Conservation (phyloP, 2,329 filamentous ascomycete species). For the Cladosporium sphaerospermum region DNA sequence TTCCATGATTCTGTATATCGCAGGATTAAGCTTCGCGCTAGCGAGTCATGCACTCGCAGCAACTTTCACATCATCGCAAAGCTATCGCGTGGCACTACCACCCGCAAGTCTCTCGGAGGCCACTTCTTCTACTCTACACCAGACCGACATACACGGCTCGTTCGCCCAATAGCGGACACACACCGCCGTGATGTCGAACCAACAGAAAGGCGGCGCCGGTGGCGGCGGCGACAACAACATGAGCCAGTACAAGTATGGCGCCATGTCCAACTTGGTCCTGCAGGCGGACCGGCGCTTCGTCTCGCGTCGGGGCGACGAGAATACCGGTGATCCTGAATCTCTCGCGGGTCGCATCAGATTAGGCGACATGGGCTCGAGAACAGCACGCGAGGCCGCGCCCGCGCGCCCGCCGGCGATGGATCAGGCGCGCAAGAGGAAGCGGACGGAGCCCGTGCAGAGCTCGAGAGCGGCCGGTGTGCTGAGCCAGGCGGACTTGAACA, state of each 20-base stretch:
- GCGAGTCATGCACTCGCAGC: not conserved
- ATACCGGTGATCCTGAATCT: slow-evolving; percentile 94
- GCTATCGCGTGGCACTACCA: slow-evolving; percentile 6
- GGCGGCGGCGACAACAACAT: slow-evolving; percentile 27
- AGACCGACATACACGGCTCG: slow-evolving; percentile 10
- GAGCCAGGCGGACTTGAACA: slow-evolving; percentile 74
- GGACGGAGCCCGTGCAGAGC: slow-evolving; percentile 60
- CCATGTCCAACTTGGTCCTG: slow-evolving; percentile 98
- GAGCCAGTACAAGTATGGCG: slow-evolving; percentile 35
- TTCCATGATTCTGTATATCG: too few relatives aligned
- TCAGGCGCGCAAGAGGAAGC: slow-evolving; percentile 77
- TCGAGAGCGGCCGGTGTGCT: slow-evolving; percentile 70
- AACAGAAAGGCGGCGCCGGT: slow-evolving; percentile 11
- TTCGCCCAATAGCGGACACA: slow-evolving; percentile 3
- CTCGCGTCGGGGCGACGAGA: slow-evolving; percentile 85
- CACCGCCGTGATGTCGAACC: slow-evolving; percentile 11
- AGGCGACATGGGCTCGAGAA: slow-evolving; percentile 85
- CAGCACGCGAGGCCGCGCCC: slow-evolving; percentile 71
- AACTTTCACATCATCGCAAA: slow-evolving; percentile 9
- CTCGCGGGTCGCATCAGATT: slow-evolving; percentile 90
- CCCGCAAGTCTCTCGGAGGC: slow-evolving; percentile 6
- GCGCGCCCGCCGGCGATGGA: slow-evolving; percentile 51
- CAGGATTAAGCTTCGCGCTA: not conserved
- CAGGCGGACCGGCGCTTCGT: slow-evolving; percentile 98
- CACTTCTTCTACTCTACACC: not conserved